A percentile compares a stretch with the other conserved stretches of the same genome.
Conservation (phyloP, 495 filamentous ascomycete genomes). For the Parathielavia hyrcaniae region DNA sequence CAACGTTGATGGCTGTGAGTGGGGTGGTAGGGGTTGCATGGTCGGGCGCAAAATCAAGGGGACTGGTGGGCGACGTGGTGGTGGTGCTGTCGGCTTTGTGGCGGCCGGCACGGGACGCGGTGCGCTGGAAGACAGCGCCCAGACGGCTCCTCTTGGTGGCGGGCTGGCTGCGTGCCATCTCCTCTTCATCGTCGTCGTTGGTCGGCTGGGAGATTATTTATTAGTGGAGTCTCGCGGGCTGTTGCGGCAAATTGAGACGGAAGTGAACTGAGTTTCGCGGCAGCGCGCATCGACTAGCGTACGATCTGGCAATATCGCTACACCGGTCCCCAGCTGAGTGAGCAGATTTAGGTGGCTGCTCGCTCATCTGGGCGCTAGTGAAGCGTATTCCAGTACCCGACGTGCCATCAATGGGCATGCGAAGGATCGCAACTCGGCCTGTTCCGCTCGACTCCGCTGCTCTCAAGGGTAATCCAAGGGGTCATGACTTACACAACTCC, state of each 20-base stretch:
- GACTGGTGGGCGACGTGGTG: neutral
- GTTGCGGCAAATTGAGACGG: too few species aligned
- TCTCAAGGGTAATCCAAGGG: neutral
- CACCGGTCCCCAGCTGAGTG: too few species aligned
- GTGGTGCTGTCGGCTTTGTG: neutral
- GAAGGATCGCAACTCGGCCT: too few species aligned
- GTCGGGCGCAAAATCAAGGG: neutral
- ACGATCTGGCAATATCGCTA: too few species aligned
- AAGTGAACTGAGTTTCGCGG: too few species aligned
- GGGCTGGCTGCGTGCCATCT: neutral
- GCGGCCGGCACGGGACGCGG: conserved; percentile 6
- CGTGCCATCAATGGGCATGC: too few species aligned
- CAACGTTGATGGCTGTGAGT: neutral
- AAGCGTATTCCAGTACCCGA: too few species aligned
- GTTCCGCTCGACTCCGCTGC: too few species aligned
- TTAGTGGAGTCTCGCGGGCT: neutral
- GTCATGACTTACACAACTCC: neutral
- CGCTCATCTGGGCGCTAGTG: too few species aligned
- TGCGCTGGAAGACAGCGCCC: conserved; percentile 7
- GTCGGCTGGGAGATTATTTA: neutral
- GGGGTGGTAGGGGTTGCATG: neutral
- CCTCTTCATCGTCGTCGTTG: neutral
- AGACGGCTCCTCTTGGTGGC: conserved; percentile 18
- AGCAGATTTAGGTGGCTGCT: too few species aligned
- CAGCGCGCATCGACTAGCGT: too few species aligned